phyloP scores from a whole-genome alignment of 2,329 filamentous ascomycete species.

The Elsinoe ampelina region DNA sequence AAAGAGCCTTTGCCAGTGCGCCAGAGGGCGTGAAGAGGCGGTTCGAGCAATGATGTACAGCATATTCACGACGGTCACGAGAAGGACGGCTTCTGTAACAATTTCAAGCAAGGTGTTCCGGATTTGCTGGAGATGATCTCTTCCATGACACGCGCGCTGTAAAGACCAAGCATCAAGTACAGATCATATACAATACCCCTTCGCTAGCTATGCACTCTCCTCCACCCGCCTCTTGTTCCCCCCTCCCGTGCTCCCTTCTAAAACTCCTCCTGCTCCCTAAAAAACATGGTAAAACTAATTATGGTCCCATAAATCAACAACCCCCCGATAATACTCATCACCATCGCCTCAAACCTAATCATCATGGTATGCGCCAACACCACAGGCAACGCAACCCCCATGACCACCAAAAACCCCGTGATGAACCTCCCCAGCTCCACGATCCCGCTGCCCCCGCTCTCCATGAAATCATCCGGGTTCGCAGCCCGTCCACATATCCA shows the following conservation, averaged over 20 bases:
- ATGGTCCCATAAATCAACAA: conserved; percentile 96
- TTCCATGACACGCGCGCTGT: not conserved
- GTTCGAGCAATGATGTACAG: conserved; percentile 15
- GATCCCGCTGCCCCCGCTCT: conserved; percentile 67
- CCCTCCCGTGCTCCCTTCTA: conserved; percentile 32
- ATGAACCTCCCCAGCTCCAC: conserved; percentile 89
- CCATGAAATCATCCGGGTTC: conserved; percentile 94
- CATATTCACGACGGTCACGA: not conserved
- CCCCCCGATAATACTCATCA: conserved; percentile 90
- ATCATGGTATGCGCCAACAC: conserved; percentile 79
- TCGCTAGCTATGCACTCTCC: conserved; percentile 1
- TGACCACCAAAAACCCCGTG: conserved; percentile 90
- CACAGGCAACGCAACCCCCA: conserved; percentile 88
- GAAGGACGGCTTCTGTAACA: not conserved
- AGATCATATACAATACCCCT: conserved; percentile 13
- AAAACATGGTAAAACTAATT: conserved; percentile 96
- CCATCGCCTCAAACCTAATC: conserved; percentile 76
- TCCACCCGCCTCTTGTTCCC: not conserved
- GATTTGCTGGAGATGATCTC: not conserved
- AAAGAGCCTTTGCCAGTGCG: conserved; percentile 20
- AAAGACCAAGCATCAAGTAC: not conserved
- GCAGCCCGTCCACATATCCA: conserved; percentile 86
- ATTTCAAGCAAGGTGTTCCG: conserved; percentile 11
- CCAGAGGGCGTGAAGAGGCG: conserved; percentile 18
- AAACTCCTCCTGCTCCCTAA: conserved; percentile 95